phyloP scores from a whole-genome alignment of 2,329 filamentous ascomycete genomes.

The Capronia coronata region DNA sequence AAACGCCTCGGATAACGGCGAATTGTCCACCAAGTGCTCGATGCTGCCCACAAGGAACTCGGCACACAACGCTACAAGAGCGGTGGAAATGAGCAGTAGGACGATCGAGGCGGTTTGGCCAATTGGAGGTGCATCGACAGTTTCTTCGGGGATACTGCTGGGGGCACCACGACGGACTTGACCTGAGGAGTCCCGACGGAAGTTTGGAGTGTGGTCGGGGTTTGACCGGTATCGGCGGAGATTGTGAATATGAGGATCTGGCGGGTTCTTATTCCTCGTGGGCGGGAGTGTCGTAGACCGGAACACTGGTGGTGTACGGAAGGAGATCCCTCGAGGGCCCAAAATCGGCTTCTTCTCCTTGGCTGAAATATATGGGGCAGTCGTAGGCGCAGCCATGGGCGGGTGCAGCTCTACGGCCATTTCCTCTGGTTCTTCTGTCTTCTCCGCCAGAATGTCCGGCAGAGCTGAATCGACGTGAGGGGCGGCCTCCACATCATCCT shows the following conservation, averaged over 20 bases:
- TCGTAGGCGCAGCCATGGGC: constrained; percentile 1
- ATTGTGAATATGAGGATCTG: background rate
- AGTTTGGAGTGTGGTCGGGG: constrained; percentile 45
- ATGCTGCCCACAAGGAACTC: constrained; percentile 60
- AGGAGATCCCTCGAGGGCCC: constrained; percentile 16
- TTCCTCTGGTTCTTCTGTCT: constrained; percentile 13
- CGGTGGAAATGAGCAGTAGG: constrained; percentile 64
- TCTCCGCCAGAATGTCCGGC: constrained; percentile 7
- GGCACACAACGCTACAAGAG: constrained; percentile 70
- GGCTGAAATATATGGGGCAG: background rate
- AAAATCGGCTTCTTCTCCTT: constrained; percentile 10
- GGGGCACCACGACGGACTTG: background rate
- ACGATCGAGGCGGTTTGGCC: constrained; percentile 64
- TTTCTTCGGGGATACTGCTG: background rate
- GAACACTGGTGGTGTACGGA: constrained; percentile 23
- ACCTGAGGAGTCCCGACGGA: background rate
- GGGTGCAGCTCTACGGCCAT: background rate
- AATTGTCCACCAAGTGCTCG: constrained; percentile 45
- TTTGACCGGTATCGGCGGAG: constrained; percentile 45
- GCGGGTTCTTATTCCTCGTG: background rate
- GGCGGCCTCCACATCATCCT: constrained; percentile 49
- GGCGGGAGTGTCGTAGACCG: constrained; percentile 18
- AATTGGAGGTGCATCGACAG: constrained; percentile 42
- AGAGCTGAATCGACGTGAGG: background rate
- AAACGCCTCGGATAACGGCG: constrained; percentile 51